phyloP scores from a whole-genome alignment of 176 grass and related monocot species.

The Lolium rigidum region DNA sequence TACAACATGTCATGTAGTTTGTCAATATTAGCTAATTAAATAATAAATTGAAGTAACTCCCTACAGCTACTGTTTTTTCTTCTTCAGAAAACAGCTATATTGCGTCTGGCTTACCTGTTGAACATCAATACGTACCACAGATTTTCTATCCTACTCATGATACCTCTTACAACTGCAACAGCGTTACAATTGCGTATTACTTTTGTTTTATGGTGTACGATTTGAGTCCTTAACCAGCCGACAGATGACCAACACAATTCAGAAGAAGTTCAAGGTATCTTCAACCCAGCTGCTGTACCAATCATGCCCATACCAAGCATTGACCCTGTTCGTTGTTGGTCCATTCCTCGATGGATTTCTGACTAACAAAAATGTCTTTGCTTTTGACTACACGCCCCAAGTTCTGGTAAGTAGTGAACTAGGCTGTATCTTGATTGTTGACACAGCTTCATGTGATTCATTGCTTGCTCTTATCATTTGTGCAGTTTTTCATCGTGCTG shows the following conservation, averaged over 20 bases:
- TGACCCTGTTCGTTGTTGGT: constrained; percentile 75
- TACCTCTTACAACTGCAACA: neutral
- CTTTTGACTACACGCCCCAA: constrained; percentile 92
- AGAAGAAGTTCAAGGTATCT: constrained; percentile 99
- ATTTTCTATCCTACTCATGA: constrained; percentile 1
- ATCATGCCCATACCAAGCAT: constrained; percentile 93
- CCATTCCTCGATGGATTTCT: constrained; percentile 97
- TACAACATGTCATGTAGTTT: constrained; percentile 5
- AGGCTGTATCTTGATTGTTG: constrained; percentile 1
- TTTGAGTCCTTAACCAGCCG: constrained; percentile 67
- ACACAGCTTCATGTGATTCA: constrained; percentile 35
- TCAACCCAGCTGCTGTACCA: constrained; percentile 97
- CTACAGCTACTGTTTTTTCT: neutral
- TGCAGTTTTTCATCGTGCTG: constrained; percentile 96
- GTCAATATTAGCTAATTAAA: neutral
- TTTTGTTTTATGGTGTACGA: constrained; percentile 27
- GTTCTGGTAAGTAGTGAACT: constrained; percentile 76
- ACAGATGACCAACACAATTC: constrained; percentile 99
- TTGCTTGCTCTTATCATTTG: constrained; percentile 35
- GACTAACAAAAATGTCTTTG: constrained; percentile 94
- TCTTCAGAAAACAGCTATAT: neutral
- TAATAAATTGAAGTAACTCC: constrained; percentile 11
- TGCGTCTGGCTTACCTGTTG: constrained; percentile 22
- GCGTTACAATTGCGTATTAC: neutral
- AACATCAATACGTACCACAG: neutral